Percentiles rank a stretch among this genome's conserved stretches.
Conservation (phyloP, 1,139 yeast genomes). For the Pichia sp. region DNA sequence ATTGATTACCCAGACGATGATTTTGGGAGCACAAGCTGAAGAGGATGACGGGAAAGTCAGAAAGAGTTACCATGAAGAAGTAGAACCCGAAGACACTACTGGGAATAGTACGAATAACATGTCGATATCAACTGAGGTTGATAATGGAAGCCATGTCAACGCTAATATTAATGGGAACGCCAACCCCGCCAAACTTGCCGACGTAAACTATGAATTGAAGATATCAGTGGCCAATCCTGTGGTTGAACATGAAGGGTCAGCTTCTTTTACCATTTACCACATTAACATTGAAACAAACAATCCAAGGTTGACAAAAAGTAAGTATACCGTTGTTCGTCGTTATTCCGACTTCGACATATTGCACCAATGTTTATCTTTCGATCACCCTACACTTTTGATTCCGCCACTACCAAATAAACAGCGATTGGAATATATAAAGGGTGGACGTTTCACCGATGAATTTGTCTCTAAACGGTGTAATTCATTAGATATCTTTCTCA, state of each 20-base stretch:
- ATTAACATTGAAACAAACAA: constrained; percentile 55
- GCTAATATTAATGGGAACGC: not conserved
- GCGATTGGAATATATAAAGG: constrained; percentile 85
- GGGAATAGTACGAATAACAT: not conserved
- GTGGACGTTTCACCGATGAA: constrained; percentile 58
- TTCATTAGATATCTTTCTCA: constrained; percentile 72
- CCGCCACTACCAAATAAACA: constrained; percentile 96
- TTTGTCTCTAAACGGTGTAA: constrained; percentile 83
- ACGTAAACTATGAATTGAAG: not conserved
- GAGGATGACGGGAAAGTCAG: not conserved
- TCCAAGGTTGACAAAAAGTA: constrained; percentile 40
- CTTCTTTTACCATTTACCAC: constrained; percentile 76
- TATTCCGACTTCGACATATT: constrained; percentile 58
- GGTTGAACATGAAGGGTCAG: constrained; percentile 62
- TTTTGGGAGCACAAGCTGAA: constrained; percentile 11
- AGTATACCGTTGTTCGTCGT: constrained; percentile 36
- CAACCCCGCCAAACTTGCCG: not conserved
- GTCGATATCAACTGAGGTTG: constrained; percentile 1
- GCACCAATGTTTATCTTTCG: constrained; percentile 68
- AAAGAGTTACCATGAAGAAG: not conserved
- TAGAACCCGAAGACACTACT: not conserved
- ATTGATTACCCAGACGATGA: constrained; percentile 19
- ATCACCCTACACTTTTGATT: constrained; percentile 77
- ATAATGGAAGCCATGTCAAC: not conserved
- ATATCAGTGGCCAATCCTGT: constrained; percentile 9